A percentile compares a stretch with the other conserved stretches of the same genome.
These are phyloP conservation scores for Glonium stellatum DNA, from an alignment of 495 filamentous ascomycete genomes.

Conservation along the genomic window DNA sequence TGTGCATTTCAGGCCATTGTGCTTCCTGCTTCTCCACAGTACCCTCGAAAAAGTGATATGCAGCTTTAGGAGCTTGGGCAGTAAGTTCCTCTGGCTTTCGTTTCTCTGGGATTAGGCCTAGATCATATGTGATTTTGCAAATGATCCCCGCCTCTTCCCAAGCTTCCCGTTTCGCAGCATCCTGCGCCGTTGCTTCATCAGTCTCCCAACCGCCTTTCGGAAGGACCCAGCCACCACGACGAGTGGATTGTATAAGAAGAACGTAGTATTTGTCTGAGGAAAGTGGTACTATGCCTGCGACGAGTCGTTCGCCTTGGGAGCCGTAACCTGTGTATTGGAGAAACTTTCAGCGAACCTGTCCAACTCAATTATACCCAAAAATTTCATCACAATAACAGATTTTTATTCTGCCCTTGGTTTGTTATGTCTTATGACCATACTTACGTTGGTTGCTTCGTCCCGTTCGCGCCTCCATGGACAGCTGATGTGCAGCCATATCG, in stretches of 20 bases:
- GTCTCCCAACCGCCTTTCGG: slow-evolving; percentile 97
- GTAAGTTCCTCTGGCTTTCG: slow-evolving; percentile 54
- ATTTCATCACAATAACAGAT: not conserved
- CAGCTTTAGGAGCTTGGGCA: slow-evolving; percentile 62
- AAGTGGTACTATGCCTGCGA: slow-evolving; percentile 87
- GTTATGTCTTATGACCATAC: slow-evolving; percentile 19
- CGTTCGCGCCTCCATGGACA: slow-evolving; percentile 41
- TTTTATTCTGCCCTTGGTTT: not conserved
- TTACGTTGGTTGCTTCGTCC: slow-evolving; percentile 47
- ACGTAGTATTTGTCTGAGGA: slow-evolving; percentile 70
- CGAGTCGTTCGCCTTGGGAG: slow-evolving; percentile 83
- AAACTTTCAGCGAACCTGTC: slow-evolving; percentile 7
- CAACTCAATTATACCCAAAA: not conserved
- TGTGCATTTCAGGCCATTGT: slow-evolving; percentile 92
- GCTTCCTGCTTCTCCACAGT: slow-evolving; percentile 71
- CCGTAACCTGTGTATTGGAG: slow-evolving; percentile 65
- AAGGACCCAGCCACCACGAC: slow-evolving; percentile 86
- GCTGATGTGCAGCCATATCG: slow-evolving; percentile 31
- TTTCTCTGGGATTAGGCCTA: slow-evolving; percentile 78
- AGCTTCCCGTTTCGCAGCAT: slow-evolving; percentile 74
- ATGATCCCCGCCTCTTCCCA: slow-evolving; percentile 97
- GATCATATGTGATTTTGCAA: slow-evolving; percentile 70
- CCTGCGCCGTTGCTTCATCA: slow-evolving; percentile 67
- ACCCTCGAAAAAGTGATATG: slow-evolving; percentile 86
- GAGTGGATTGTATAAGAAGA: slow-evolving; percentile 84